Conservation (phyloP, 1,284 basidiomycete genomes). For the Cutaneotrichosporon dermatis region DNA sequence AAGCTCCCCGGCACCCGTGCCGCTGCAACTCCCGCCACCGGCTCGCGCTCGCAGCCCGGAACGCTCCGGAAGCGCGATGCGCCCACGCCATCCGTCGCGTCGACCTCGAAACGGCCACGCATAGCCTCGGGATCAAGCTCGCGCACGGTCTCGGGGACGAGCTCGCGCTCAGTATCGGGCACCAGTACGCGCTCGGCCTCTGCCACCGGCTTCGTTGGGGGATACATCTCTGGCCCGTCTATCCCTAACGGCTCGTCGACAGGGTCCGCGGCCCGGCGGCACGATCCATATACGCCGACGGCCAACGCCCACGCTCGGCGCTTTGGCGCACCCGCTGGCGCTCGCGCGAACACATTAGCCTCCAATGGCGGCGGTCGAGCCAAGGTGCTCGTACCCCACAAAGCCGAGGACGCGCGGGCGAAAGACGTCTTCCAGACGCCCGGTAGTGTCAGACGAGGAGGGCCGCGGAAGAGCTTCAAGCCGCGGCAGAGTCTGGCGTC, state of each 20-base stretch:
- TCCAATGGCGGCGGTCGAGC: too few species aligned
- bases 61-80: conserved; percentile 30
- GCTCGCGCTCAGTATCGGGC: neutral
- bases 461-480: conserved; percentile 57
- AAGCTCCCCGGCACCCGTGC: neutral
- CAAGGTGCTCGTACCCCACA: too few species aligned
- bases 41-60: conserved; percentile 1
- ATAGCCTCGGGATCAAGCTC: too few species aligned
- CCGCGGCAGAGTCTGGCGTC: conserved; percentile 27
- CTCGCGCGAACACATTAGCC: conserved; percentile 4
- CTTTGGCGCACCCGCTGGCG: conserved; percentile 12
- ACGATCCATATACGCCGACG: conserved; percentile 3
- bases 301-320: neutral
- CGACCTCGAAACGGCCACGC: conserved; percentile 13
- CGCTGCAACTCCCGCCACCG: conserved; percentile 21
- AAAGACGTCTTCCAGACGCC: conserved; percentile 19
- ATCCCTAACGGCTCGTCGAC: too few species aligned
- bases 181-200: too few species aligned
- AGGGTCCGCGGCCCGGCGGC: neutral
- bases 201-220: too few species aligned
- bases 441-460: conserved; percentile 14
- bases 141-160: neutral
- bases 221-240: too few species aligned
- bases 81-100: conserved; percentile 30
- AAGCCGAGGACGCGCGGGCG: too few species aligned